Conservation (phyloP, 2,329 filamentous ascomycete species). For the Fusarium redolens region DNA sequence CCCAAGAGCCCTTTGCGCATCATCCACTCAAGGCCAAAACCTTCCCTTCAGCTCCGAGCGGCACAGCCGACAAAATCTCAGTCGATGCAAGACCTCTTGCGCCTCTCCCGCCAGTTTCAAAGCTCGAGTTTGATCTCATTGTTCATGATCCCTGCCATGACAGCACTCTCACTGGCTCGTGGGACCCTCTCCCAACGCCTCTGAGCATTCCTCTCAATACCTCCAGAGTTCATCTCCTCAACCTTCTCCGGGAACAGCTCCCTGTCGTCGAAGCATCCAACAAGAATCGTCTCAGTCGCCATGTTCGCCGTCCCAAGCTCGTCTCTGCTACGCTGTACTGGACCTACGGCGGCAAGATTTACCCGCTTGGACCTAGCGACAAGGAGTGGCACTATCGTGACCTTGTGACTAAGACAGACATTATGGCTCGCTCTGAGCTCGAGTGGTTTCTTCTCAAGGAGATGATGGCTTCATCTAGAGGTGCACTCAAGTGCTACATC, state of each 20-base stretch:
- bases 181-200: conserved; percentile 36
- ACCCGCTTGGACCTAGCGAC: conserved; percentile 38
- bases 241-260: conserved; percentile 37
- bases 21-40: conserved; percentile 33
- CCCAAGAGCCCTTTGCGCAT: conserved; percentile 41
- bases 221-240: conserved; percentile 42
- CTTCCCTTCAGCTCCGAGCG: conserved; percentile 23
- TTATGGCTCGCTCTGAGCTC: conserved; percentile 39
- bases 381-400: conserved; percentile 44
- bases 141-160: conserved; percentile 38
- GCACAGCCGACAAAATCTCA: conserved; percentile 13
- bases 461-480: conserved; percentile 42
- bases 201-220: conserved; percentile 33
- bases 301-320: conserved; percentile 37
- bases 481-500: conserved; percentile 43
- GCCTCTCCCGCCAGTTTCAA: not conserved
- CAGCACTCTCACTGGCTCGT: conserved; percentile 41
- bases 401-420: conserved; percentile 43
- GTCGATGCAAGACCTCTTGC: not conserved
- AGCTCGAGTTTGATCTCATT: conserved; percentile 43
- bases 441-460: conserved; percentile 46
- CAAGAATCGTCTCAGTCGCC: conserved; percentile 3
- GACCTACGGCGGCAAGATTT: conserved; percentile 41
- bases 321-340: conserved; percentile 36
- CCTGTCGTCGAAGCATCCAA: conserved; percentile 11